These are phyloP conservation scores for Cercospora nicotianae DNA, from an alignment of 2,329 filamentous ascomycete species.

Conservation along the genomic window DNA sequence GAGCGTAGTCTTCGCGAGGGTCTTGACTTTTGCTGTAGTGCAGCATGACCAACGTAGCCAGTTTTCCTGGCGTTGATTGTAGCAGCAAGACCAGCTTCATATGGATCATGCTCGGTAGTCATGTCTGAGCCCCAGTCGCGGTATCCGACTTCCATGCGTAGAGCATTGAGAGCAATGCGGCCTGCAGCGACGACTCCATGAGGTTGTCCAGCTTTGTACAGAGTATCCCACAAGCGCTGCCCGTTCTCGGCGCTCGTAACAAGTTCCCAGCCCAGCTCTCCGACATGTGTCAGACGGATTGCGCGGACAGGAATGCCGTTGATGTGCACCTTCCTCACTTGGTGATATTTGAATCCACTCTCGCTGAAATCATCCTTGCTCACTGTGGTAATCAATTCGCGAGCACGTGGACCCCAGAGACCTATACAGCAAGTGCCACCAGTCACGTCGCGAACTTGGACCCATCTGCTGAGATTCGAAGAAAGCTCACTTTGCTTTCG, in stretches of 20 bases:
- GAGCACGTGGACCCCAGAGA: slow-evolving; percentile 61
- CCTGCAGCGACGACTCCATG: slow-evolving; percentile 61
- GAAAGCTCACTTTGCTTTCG: slow-evolving; percentile 46
- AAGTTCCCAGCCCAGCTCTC: slow-evolving; percentile 64
- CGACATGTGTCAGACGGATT: slow-evolving; percentile 60
- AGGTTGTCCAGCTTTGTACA: slow-evolving; percentile 56
- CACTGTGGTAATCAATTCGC: slow-evolving; percentile 52
- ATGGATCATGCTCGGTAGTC: slow-evolving; percentile 62
- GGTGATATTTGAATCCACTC: slow-evolving; percentile 52
- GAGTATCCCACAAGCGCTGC: slow-evolving; percentile 58
- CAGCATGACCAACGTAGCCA: slow-evolving; percentile 54
- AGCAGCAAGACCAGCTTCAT: slow-evolving; percentile 57
- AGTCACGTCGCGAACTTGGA: slow-evolving; percentile 60
- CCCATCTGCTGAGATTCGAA: slow-evolving; percentile 36
- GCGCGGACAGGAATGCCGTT: slow-evolving; percentile 58
- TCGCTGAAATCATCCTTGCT: slow-evolving; percentile 50
- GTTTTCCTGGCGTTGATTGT: slow-evolving; percentile 52
- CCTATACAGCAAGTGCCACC: slow-evolving; percentile 62
- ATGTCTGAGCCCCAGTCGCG: slow-evolving; percentile 60
- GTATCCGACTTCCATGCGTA: slow-evolving; percentile 62
- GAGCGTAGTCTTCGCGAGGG: slow-evolving; percentile 47
- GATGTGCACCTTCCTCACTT: slow-evolving; percentile 52
- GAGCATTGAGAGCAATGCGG: slow-evolving; percentile 57
- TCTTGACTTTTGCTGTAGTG: slow-evolving; percentile 47
- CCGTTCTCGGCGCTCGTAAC: slow-evolving; percentile 62